Base-by-base conservation (phyloP, 2,329 filamentous ascomycete genomes). In the Aciculosporium take region DNA sequence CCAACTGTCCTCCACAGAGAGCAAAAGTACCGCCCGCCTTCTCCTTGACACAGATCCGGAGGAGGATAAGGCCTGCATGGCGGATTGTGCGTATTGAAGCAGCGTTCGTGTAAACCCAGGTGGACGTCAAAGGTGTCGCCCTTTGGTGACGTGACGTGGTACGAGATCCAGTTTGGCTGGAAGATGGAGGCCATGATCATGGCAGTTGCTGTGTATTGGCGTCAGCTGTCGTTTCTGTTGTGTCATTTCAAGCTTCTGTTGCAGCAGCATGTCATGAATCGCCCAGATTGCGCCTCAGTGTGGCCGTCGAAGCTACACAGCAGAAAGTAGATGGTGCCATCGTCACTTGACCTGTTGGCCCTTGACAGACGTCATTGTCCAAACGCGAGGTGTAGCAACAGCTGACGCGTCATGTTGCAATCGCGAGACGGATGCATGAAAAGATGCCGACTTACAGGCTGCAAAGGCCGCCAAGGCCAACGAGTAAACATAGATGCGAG, bases 1-100 rank as follows among this genome's bases (percentile, higher is more conserved):
- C 84, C 87, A 28, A 86, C 79, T 21, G 79, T 85, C 45, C 84
- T 75, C 89, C 89, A 98, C 72, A 93, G 82, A 52, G 79, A 82
- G 68, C 91, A 96, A 64, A 96, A 95, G 54, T 79, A 76, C 39
- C 76, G 71, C n/a, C 34, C 38, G 51, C 80, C 74, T 21, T 52
- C 58, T 28, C 53, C 51, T 20, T 56, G 52, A 44, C 62, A 65
- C 20, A 62, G 44, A 25, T 59, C 53, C 17, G 51, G 50, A 17
- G 51, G 50, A 13, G 59, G 61, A 37, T 59, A 63, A 12, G 49
- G 46, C 41, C 68, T 67, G 59, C 83, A 88, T 36, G 64, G 60
- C n/a, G 65, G 62, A 38, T 75, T 68, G 34, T 73, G 73, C 44
- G 84, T 66, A 44, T 75, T 81, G 41, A 80, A 83, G 64, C 89